Evolutionary conservation across 2,329 filamentous ascomycete species (phyloP), one percentile per base, ranked within the genome.

Genomic region (Aspergillus melleus): DNA sequence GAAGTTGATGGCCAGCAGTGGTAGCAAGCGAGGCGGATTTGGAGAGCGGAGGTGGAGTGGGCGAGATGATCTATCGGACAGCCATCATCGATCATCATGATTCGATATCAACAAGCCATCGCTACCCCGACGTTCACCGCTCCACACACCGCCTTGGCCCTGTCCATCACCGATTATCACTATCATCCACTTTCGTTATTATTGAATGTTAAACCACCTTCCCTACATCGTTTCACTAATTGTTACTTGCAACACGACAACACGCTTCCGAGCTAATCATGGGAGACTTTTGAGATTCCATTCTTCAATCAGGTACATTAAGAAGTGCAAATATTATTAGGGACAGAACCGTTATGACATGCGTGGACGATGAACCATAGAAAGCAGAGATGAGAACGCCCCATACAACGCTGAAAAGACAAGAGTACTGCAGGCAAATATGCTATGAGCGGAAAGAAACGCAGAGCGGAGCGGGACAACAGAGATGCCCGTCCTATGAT

Each of bases 31-130:
- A 51, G 24, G 10, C 14, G 24, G 16, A 32, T 51, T 10, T 49
- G n/a, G 30, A n/a, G 47, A 39, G 44, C 29, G 29, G 54, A 50
- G n/a, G 47, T 51, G 57, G 46, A 50, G 52, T 49, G 46, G 46
- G n/a, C 14, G 36, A 42, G 30, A 49, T 49, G 52, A 44, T 50
- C 57, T 54, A 58, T 54, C 50, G 46, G n/a, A 52, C 49, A 19
- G 42, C 30, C 29, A 50, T 58, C 53, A 49, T 26, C 44, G 36
- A 47, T 22, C 22, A 19, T 36, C 32, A 22, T 47, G 44, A 47
- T 20, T 47, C 44, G 44, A 56, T 56, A 56, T 56, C 54, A 56
- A 56, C 54, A 56, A 44, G 26, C 10, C 19, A 50, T 56, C 47
- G 29, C 46, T 29, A n/a, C 20, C 30, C 16, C 14, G 3, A 10